Evolutionary conservation across 768 basidiomycete genomes (phyloP).

Genomic region (Tulasnella sp.): DNA sequence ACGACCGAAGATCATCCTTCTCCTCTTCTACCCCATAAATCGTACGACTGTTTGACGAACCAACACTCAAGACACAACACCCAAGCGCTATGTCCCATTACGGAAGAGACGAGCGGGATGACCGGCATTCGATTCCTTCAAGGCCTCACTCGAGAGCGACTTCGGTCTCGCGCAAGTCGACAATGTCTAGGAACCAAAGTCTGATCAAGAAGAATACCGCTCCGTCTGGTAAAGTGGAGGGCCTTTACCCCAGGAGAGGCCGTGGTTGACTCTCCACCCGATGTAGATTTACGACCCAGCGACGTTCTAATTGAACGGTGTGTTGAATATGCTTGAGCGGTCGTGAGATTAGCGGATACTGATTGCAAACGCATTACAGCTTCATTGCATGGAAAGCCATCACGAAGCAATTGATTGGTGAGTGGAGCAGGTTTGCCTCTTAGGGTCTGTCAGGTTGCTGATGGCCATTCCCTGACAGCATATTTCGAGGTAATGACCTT

Average conservation of each 20-base stretch:
- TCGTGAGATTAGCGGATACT: neutral
- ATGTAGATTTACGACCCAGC: constrained; percentile 73
- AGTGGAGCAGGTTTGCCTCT: constrained; percentile 15
- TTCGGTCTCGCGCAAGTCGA: constrained; percentile 65
- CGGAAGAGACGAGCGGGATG: constrained; percentile 27
- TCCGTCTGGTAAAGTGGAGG: constrained; percentile 46
- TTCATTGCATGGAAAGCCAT: constrained; percentile 95
- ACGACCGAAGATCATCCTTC: neutral
- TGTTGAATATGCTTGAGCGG: constrained; percentile 22
- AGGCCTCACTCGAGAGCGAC: constrained; percentile 56
- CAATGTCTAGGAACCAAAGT: constrained; percentile 73
- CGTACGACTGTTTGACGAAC: neutral
- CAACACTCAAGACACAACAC: constrained; percentile 5
- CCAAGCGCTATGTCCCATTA: constrained; percentile 23
- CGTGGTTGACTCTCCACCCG: neutral
- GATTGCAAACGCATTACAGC: constrained; percentile 34
- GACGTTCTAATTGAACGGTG: constrained; percentile 89
- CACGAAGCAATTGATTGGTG: constrained; percentile 83
- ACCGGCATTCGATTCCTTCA: constrained; percentile 24
- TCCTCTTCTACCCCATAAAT: neutral
- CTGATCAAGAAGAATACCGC: constrained; percentile 94
- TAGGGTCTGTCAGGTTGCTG: neutral
- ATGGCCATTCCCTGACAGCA: neutral
- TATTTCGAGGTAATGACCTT: constrained; percentile 17
- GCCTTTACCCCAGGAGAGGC: neutral